Evolutionary conservation across 441 rosid genomes (phyloP).

Genomic region (Populus tomentosa): DNA sequence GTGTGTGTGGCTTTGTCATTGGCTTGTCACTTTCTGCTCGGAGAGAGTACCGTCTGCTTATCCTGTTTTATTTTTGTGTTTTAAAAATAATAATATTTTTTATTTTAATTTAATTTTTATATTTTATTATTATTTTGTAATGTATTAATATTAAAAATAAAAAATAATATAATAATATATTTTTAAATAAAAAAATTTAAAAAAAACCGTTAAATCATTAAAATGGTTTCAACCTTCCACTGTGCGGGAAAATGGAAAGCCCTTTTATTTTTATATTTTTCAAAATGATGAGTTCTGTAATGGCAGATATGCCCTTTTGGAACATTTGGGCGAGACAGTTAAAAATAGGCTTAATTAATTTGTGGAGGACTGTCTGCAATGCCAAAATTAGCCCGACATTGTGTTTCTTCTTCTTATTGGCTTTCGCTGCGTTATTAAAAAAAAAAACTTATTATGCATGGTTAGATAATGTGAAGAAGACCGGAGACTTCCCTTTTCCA

Average conservation of each 20-base stretch:
- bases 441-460: background rate
- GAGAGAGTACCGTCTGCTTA: background rate
- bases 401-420: background rate
- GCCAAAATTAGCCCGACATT: no score
- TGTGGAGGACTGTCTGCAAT: background rate
- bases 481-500: no score
- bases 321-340: background rate
- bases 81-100: no score
- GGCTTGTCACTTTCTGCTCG: constrained; percentile 43
- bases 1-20: constrained; percentile 27
- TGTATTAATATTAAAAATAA: no score
- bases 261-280: background rate
- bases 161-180: no score
- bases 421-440: background rate
- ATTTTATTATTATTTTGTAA: no score
- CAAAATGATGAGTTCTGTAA: background rate
- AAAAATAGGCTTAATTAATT: background rate
- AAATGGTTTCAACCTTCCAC: background rate
- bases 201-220: no score
- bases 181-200: no score
- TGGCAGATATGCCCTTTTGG: constrained; percentile 17
- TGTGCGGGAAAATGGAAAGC: constrained; percentile 26
- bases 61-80: no score
- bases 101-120: no score
- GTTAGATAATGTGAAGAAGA: background rate